Percentiles rank a stretch among this genome's conserved stretches.
Conservation (phyloP, 1,284 basidiomycete genomes). For the Apiotrichum akiyoshidainum region DNA sequence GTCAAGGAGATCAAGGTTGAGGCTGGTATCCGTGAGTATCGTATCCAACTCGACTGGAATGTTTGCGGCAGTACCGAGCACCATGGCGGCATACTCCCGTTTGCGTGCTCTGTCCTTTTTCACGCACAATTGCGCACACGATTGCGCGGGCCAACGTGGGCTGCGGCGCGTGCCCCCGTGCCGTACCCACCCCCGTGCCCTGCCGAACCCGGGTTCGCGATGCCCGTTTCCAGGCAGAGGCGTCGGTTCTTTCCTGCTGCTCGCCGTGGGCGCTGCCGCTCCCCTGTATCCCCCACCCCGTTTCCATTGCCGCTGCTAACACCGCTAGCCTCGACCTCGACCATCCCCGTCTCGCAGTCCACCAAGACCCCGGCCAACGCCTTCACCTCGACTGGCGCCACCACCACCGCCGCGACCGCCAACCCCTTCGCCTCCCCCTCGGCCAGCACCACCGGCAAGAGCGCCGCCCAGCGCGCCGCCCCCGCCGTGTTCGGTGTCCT, state of each 20-base stretch:
- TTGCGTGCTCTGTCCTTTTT: background rate
- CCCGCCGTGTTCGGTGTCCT: conserved; percentile 16
- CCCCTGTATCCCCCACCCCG: background rate
- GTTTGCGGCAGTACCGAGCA: background rate
- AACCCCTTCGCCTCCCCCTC: conserved; percentile 18
- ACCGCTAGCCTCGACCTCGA: conserved; percentile 7
- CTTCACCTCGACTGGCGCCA: conserved; percentile 3
- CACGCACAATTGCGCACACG: background rate
- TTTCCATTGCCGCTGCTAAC: conserved; percentile 11
- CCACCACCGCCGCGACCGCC: conserved; percentile 4
- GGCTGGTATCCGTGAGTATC: conserved; percentile 49
- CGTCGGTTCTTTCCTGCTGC: no score
- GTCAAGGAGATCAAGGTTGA: conserved; percentile 52
- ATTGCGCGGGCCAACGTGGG: background rate
- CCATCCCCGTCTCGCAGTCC: background rate
- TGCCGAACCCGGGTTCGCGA: no score
- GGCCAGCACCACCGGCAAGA: background rate
- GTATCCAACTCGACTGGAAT: no score
- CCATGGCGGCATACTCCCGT: no score
- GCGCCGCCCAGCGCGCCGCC: conserved; percentile 5
- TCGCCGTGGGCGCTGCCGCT: no score
- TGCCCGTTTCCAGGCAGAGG: no score
- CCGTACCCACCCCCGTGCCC: no score
- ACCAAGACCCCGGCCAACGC: conserved; percentile 24
- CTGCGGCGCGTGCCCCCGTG: background rate